These are phyloP conservation scores for Trametes sanguinea DNA, from an alignment of 768 basidiomycete genomes.

Conservation along the genomic window DNA sequence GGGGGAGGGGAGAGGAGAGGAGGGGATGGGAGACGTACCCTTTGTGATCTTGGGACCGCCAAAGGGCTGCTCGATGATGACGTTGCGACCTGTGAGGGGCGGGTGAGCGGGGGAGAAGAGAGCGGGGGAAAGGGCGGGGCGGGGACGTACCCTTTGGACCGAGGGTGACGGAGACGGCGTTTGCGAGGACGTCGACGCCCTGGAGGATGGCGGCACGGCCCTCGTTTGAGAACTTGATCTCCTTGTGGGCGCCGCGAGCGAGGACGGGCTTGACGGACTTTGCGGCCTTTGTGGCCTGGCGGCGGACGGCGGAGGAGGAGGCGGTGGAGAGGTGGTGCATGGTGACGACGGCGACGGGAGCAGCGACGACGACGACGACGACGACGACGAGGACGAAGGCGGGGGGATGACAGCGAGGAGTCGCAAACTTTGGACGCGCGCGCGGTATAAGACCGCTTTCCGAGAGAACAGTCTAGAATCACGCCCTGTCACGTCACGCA, in stretches of 20 bases:
- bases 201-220: conserved; percentile 91
- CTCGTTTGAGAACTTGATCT: conserved; percentile 95
- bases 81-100: conserved; percentile 73
- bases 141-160: conserved; percentile 82
- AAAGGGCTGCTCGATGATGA: conserved; percentile 94
- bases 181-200: conserved; percentile 95
- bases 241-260: conserved; percentile 87
- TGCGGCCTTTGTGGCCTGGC: conserved; percentile 61
- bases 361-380: conserved; percentile 11
- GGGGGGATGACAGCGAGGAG: conserved; percentile 20
- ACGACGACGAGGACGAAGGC: conserved; percentile 18
- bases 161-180: conserved; percentile 94
- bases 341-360: conserved; percentile 25
- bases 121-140: background rate
- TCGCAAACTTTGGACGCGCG: conserved; percentile 15
- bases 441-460: conserved; percentile 30
- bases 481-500: conserved; percentile 20
- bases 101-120: conserved; percentile 19
- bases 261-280: conserved; percentile 55
- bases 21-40: conserved; percentile 48
- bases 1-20: background rate
- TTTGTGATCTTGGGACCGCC: conserved; percentile 96
- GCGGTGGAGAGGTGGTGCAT: conserved; percentile 76
- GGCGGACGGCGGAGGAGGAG: conserved; percentile 68
- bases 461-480: conserved; percentile 37